These are phyloP conservation scores for Chaetomium fimeti DNA, from an alignment of 495 filamentous ascomycete genomes.

Conservation along the genomic window DNA sequence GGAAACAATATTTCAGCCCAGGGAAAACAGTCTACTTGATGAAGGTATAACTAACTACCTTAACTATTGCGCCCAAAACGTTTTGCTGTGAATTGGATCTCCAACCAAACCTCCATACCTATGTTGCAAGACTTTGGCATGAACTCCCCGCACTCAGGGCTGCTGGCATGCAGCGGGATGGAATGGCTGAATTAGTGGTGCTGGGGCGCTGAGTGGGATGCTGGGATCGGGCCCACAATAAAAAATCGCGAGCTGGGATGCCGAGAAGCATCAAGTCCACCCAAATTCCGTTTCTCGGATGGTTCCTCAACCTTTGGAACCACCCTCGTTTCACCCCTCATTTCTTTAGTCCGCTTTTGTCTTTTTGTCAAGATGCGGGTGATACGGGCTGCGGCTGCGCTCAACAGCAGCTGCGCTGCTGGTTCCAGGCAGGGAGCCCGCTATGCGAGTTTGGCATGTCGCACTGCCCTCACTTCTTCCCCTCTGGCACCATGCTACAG, in stretches of 20 bases:
- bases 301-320: conserved; percentile 20
- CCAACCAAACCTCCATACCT: too few species aligned
- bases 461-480: conserved; percentile 21
- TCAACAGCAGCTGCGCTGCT: conserved; percentile 42
- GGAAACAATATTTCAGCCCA: too few species aligned
- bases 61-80: too few species aligned
- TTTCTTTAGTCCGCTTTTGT: conserved; percentile 25
- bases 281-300: conserved; percentile 11
- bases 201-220: too few species aligned
- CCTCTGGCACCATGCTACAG: conserved; percentile 20
- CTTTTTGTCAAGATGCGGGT: conserved; percentile 44
- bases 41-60: too few species aligned
- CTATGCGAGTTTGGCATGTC: conserved; percentile 33
- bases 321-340: conserved; percentile 24
- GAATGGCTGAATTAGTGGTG: background rate
- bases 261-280: conserved; percentile 16
- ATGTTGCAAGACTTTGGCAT: too few species aligned
- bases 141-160: background rate
- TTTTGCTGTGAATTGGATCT: too few species aligned
- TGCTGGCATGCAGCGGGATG: background rate
- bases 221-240: conserved; percentile 31
- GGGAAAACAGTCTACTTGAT: too few species aligned
- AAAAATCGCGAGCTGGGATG: conserved; percentile 35
- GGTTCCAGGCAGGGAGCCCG: conserved; percentile 36
- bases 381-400: conserved; percentile 43